Evolutionary conservation across 2,329 filamentous ascomycete species (phyloP).

Genomic region (Aspergillus fumigatiaffinis): DNA sequence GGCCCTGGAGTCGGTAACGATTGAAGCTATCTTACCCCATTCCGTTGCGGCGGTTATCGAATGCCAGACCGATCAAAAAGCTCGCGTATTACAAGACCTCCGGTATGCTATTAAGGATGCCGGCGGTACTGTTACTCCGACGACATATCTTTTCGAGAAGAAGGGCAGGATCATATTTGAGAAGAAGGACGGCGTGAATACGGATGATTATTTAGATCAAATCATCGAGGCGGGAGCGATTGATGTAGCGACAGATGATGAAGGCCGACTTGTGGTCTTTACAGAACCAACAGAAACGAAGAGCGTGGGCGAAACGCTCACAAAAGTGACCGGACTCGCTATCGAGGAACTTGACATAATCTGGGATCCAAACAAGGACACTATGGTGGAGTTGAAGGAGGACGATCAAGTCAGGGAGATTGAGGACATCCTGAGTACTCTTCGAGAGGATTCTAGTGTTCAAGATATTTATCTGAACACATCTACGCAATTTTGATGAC

Average conservation of each 20-base stretch:
- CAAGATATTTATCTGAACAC: conserved; percentile 75
- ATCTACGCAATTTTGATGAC: conserved; percentile 21
- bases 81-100: conserved; percentile 69
- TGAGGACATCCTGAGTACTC: conserved; percentile 50
- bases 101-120: conserved; percentile 66
- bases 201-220: conserved; percentile 71
- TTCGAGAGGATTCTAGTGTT: conserved; percentile 66
- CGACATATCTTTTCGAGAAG: conserved; percentile 79
- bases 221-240: conserved; percentile 79
- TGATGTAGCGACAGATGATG: conserved; percentile 53
- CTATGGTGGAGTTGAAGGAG: conserved; percentile 60
- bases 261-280: conserved; percentile 68
- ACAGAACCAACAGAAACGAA: conserved; percentile 65
- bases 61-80: conserved; percentile 77
- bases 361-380: conserved; percentile 80
- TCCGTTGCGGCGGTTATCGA: conserved; percentile 76
- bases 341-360: conserved; percentile 75
- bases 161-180: conserved; percentile 72
- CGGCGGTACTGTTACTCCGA: conserved; percentile 67
- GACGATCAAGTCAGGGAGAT: conserved; percentile 55
- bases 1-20: conserved; percentile 69
- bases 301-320: conserved; percentile 61
- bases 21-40: conserved; percentile 77
- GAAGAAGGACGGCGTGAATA: conserved; percentile 51
- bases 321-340: conserved; percentile 59